These are phyloP conservation scores for Wickerhamomyces sp. DNA, from an alignment of 1,139 yeast species.

Conservation along the genomic window DNA sequence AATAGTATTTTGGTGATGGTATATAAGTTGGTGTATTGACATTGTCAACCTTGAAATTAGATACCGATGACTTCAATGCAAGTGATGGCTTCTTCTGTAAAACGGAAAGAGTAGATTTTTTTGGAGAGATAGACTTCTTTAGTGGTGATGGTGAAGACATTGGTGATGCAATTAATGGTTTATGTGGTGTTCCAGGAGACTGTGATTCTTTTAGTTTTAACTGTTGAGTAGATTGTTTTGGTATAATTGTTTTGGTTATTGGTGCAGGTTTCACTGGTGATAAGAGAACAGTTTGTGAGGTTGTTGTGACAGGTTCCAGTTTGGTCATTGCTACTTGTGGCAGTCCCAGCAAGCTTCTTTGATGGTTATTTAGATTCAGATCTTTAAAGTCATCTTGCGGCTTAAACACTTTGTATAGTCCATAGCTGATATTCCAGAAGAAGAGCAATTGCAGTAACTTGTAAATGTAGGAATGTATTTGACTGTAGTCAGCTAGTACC, in stretches of 20 bases:
- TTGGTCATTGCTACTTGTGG: slow-evolving; percentile 24
- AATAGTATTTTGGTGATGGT: slow-evolving; percentile 39
- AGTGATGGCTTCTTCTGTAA: neutral
- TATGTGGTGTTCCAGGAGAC: slow-evolving; percentile 19
- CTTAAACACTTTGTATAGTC: slow-evolving; percentile 32
- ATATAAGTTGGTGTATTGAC: slow-evolving; percentile 29
- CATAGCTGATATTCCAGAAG: slow-evolving; percentile 32
- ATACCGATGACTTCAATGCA: neutral
- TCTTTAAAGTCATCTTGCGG: slow-evolving; percentile 36
- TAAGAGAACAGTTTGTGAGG: slow-evolving; percentile 23
- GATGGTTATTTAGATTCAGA: slow-evolving; percentile 36
- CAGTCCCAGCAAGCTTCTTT: slow-evolving; percentile 39
- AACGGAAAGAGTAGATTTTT: slow-evolving; percentile 1
- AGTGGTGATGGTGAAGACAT: slow-evolving; percentile 24
- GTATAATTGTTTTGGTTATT: slow-evolving; percentile 3
- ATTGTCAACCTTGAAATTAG: too few relatives aligned
- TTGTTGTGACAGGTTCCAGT: slow-evolving; percentile 25
- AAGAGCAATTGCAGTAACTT: slow-evolving; percentile 29
- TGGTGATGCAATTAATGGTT: slow-evolving; percentile 24
- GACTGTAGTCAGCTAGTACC: slow-evolving; percentile 6
- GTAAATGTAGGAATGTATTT: slow-evolving; percentile 9
- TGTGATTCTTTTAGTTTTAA: too few relatives aligned
- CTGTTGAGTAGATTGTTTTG: slow-evolving; percentile 4
- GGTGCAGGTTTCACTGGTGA: slow-evolving; percentile 12
- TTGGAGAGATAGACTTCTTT: slow-evolving; percentile 8